Evolutionary conservation across 2,329 filamentous ascomycete genomes (phyloP).

Genomic region (Clonostachys solani): DNA sequence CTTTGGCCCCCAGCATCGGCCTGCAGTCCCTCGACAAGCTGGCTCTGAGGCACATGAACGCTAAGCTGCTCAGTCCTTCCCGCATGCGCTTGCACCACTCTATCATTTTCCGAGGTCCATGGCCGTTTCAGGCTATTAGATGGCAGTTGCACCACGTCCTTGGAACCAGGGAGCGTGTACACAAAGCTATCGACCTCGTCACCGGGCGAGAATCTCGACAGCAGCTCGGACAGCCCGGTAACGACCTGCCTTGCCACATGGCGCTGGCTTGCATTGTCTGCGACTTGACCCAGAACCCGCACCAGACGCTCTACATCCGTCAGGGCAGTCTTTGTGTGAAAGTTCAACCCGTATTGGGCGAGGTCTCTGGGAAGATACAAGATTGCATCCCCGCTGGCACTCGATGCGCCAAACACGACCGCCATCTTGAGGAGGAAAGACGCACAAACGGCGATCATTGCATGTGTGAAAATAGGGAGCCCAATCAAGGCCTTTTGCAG

Average conservation of each 20-base stretch:
- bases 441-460: conserved; percentile 10
- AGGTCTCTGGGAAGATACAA: conserved; percentile 7
- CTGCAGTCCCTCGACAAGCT: not conserved
- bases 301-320: conserved; percentile 5
- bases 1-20: not conserved
- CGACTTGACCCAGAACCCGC: conserved; percentile 3
- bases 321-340: conserved; percentile 8
- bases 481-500: conserved; percentile 8
- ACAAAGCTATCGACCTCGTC: conserved; percentile 1
- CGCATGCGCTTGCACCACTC: not conserved
- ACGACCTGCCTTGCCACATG: conserved; percentile 10
- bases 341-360: conserved; percentile 6
- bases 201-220: conserved; percentile 6
- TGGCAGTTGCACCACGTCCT: too few relatives aligned
- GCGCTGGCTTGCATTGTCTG: conserved; percentile 8
- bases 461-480: conserved; percentile 8
- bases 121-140: too few relatives aligned
- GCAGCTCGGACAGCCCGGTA: conserved; percentile 7
- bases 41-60: too few relatives aligned
- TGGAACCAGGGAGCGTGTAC: conserved; percentile 1
- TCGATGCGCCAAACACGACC: conserved; percentile 6
- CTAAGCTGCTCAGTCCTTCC: not conserved
- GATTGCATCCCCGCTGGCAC: not conserved
- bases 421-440: conserved; percentile 9
- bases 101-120: not conserved